These are phyloP conservation scores for Grosmannia serpens DNA, from an alignment of 2,329 filamentous ascomycete genomes.

Conservation along the genomic window DNA sequence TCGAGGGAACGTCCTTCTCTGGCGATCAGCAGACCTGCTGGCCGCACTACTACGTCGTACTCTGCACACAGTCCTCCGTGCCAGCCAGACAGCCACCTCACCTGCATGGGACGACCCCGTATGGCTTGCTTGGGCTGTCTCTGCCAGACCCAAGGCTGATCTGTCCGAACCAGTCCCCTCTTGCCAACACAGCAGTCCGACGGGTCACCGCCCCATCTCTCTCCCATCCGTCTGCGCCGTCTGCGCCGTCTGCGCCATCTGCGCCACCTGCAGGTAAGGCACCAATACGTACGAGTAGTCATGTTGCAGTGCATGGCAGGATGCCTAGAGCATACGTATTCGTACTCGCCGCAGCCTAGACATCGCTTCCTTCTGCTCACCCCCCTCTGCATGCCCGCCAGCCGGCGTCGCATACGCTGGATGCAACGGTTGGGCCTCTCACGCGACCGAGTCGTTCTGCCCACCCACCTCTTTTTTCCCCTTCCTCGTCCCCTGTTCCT, in stretches of 20 bases:
- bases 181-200: not conserved
- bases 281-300: not conserved
- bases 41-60: too few relatives aligned
- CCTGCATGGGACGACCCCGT: too few relatives aligned
- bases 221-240: too few relatives aligned
- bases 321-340: too few relatives aligned
- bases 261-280: not conserved
- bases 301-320: not conserved
- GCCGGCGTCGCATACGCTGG: not conserved
- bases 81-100: not conserved
- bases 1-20: too few relatives aligned
- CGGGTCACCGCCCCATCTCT: not conserved
- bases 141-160: too few relatives aligned
- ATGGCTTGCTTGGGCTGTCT: not conserved
- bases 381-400: not conserved
- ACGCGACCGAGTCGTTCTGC: not conserved
- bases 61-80: not conserved
- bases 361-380: not conserved
- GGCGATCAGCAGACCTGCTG: not conserved
- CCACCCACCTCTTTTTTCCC: not conserved
- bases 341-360: not conserved
- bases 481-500: constrained; percentile 9
- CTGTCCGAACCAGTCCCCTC: not conserved
- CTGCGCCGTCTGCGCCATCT: too few relatives aligned
- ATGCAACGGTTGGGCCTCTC: not conserved